Conservation (phyloP, 1,284 basidiomycete species). For the Laetiporus sulphureus region DNA sequence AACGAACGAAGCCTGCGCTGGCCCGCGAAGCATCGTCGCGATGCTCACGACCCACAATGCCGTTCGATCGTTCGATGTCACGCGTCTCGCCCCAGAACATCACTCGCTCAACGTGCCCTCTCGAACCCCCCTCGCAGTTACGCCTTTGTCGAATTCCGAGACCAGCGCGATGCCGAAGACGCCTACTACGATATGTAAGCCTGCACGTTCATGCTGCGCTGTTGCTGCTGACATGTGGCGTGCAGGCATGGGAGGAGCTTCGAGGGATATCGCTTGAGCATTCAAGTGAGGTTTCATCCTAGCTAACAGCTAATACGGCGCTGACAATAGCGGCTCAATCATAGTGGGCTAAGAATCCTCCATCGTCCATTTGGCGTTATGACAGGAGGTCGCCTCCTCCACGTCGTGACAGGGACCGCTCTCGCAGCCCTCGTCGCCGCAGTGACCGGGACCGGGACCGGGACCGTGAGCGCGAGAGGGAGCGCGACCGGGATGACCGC, state of each 20-base stretch:
- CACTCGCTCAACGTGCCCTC: slow-evolving; percentile 60
- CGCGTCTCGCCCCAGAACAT: slow-evolving; percentile 22
- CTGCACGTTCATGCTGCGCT: slow-evolving; percentile 2
- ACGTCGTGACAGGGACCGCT: slow-evolving; percentile 36
- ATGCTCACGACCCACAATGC: slow-evolving; percentile 10
- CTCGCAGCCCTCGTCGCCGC: slow-evolving; percentile 31
- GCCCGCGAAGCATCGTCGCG: slow-evolving; percentile 13
- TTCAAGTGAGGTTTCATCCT: slow-evolving; percentile 47
- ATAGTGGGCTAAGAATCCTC: slow-evolving; percentile 89
- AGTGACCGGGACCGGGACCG: slow-evolving; percentile 28
- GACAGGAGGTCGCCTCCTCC: slow-evolving; percentile 56
- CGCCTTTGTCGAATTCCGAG: slow-evolving; percentile 88
- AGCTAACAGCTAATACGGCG: not conserved
- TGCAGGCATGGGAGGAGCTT: slow-evolving; percentile 78
- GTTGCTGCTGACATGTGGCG: slow-evolving; percentile 6
- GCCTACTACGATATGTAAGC: slow-evolving; percentile 87
- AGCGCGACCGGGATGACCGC: slow-evolving; percentile 27
- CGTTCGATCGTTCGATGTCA: slow-evolving; percentile 18
- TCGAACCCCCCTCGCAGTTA: slow-evolving; percentile 64
- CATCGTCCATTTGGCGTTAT: slow-evolving; percentile 81
- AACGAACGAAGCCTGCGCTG: slow-evolving; percentile 9
- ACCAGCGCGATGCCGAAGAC: slow-evolving; percentile 79
- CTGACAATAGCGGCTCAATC: slow-evolving; percentile 3
- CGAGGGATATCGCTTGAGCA: slow-evolving; percentile 76
- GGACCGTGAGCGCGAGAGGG: slow-evolving; percentile 26